Evolutionary conservation across 441 rosid genomes (phyloP), one percentile per base, ranked within the genome.

Genomic region (Omphalea diandra): DNA sequence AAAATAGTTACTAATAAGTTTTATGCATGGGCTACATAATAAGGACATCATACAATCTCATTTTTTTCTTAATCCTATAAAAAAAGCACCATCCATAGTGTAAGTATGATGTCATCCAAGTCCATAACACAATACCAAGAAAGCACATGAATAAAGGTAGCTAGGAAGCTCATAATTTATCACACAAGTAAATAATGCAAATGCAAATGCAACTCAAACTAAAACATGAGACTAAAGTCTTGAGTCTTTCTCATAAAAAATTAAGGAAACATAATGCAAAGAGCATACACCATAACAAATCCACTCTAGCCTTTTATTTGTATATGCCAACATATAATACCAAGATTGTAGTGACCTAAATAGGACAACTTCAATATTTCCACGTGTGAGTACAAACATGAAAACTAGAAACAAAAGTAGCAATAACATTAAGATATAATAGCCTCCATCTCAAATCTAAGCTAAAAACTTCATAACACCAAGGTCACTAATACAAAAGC

Each of bases 361-460:
- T 5, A n/a, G 9, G 41, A 40, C 17, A 57, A 43, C 47, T 53
- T 35, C 41, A 31, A 31, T 55, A 64, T 7, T 20, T 58, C 33
- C 58, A 52, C 29, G 52, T 53, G n/a, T n/a, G n/a, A 71, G 53
- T 32, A 31, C 43, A 29, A 36, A 68, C 43, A 27, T 32, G 18
- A n/a, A 70, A 10, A 49, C 31, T 10, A 15, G n/a, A 24, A 41
- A 54, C 27, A 35, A 2, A 20, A 41, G 22, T 35, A 12, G 41
- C 47, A 62, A n/a, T 33, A 62, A 61, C 7, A 22, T 68, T 65
- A 68, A 74, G 69, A 68, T 68, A 73, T 69, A 68, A 22, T 4
- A 6, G 47, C 38, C 26, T 24, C 31, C 56, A 22, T 59, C 38
- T 15, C 68, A 54, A 67, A 67, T 67, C 76, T 52, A 54, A 44